Evolutionary conservation across 1,284 basidiomycete species (phyloP).

Genomic region (Spongiforma sp.): DNA sequence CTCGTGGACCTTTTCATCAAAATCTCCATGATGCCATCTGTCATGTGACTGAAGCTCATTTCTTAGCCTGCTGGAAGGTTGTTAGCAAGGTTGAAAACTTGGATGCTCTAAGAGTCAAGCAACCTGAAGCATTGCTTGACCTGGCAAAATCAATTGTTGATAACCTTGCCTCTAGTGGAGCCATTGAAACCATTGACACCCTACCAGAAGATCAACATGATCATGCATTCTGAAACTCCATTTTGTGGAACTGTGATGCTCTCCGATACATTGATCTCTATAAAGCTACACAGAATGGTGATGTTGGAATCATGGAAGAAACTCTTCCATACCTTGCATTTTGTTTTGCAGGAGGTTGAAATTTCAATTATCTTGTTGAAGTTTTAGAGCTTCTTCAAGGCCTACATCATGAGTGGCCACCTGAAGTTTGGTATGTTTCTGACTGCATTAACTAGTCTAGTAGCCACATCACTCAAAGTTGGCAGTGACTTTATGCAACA

Average conservation of each 20-base stretch:
- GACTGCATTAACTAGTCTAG: no score
- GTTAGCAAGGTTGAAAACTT: background rate
- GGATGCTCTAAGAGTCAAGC: background rate
- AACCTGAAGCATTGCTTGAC: background rate
- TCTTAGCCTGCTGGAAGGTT: slow-evolving; percentile 7
- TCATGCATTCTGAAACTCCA: slow-evolving; percentile 12
- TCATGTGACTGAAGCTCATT: slow-evolving; percentile 5
- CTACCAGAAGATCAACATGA: slow-evolving; percentile 14
- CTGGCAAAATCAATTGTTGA: slow-evolving; percentile 3
- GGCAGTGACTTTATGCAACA: slow-evolving; percentile 5
- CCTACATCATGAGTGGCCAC: slow-evolving; percentile 11
- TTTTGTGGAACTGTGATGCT: slow-evolving; percentile 30
- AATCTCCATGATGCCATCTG: slow-evolving; percentile 10
- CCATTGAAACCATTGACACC: background rate
- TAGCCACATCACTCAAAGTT: no score
- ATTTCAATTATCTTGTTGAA: slow-evolving; percentile 13
- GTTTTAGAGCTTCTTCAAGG: slow-evolving; percentile 15
- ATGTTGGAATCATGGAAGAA: slow-evolving; percentile 12
- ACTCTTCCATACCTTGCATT: slow-evolving; percentile 11
- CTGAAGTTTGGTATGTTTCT: slow-evolving; percentile 1
- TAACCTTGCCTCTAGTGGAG: slow-evolving; percentile 3
- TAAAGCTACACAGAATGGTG: slow-evolving; percentile 6
- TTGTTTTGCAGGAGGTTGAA: slow-evolving; percentile 9
- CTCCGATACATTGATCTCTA: slow-evolving; percentile 18
- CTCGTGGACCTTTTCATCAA: no score